phyloP scores from a whole-genome alignment of 225 moss, liverwort and hornwort genomes.

The Physcomitrium patens region DNA sequence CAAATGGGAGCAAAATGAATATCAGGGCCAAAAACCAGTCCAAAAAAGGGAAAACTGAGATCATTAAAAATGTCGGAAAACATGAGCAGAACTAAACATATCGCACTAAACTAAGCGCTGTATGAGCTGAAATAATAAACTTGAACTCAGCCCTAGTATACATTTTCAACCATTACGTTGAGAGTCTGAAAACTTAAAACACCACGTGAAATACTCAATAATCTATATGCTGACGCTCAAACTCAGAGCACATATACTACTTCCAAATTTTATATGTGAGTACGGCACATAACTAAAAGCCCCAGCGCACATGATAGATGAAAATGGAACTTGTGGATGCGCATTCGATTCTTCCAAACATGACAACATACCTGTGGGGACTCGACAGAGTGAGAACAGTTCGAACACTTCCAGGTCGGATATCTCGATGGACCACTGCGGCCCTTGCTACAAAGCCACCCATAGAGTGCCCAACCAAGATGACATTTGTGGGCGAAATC shows the following conservation, averaged over 20 bases:
- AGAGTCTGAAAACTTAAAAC: too few relatives aligned
- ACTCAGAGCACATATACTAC: constrained; percentile 22
- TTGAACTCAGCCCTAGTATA: background rate
- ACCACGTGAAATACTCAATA: too few relatives aligned
- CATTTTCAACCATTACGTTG: constrained; percentile 14
- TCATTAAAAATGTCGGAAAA: background rate
- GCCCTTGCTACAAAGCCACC: constrained; percentile 99
- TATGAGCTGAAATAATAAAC: constrained; percentile 21
- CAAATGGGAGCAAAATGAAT: constrained; percentile 17
- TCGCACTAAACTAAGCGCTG: constrained; percentile 8
- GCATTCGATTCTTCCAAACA: constrained; percentile 19
- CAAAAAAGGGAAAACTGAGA: constrained; percentile 14
- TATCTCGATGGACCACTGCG: constrained; percentile 88
- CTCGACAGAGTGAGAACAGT: constrained; percentile 94
- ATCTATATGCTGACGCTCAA: background rate
- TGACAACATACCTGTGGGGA: constrained; percentile 78
- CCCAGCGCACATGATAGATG: constrained; percentile 16
- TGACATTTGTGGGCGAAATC: constrained; percentile 81
- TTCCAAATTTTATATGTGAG: background rate
- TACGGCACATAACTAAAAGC: constrained; percentile 2
- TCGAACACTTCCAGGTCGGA: constrained; percentile 79
- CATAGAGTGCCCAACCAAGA: constrained; percentile 98
- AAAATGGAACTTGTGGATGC: constrained; percentile 13
- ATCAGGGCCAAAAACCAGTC: constrained; percentile 1
- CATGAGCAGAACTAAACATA: constrained; percentile 26